Conservation (phyloP, 768 basidiomycete genomes). For the Russula olivacea region DNA sequence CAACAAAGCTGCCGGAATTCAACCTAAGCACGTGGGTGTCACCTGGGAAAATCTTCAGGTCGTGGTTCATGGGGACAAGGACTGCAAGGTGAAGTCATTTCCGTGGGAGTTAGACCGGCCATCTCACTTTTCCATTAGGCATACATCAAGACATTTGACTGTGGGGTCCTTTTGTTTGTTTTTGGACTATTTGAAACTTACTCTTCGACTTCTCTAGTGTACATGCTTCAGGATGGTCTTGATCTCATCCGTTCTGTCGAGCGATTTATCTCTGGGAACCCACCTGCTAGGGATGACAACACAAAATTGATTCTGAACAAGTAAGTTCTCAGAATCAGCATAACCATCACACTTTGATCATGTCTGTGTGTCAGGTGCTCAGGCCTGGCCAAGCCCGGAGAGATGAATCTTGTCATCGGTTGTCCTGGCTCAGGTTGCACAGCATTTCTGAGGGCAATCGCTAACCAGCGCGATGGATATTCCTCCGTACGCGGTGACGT, state of each 20-base stretch:
- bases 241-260: slow-evolving; percentile 4
- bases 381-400: slow-evolving; percentile 21
- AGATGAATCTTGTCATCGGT: slow-evolving; percentile 35
- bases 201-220: background rate
- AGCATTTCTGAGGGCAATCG: slow-evolving; percentile 78
- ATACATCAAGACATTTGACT: slow-evolving; percentile 54
- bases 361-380: slow-evolving; percentile 12
- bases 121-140: slow-evolving; percentile 35
- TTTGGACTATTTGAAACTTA: background rate
- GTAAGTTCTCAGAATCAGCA: background rate
- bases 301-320: slow-evolving; percentile 11
- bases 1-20: slow-evolving; percentile 57
- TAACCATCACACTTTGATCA: background rate
- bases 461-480: slow-evolving; percentile 68
- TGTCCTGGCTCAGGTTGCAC: slow-evolving; percentile 82
- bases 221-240: slow-evolving; percentile 7
- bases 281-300: background rate
- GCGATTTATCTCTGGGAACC: background rate
- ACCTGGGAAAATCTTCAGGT: slow-evolving; percentile 69
- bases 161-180: slow-evolving; percentile 33
- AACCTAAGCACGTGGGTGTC: slow-evolving; percentile 71
- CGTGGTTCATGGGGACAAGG: slow-evolving; percentile 48
- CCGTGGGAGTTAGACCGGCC: background rate
- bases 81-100: slow-evolving; percentile 45
- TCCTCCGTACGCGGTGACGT: slow-evolving; percentile 62